phyloP scores from a whole-genome alignment of 2,329 filamentous ascomycete species.

The Ophiostoma sp. region DNA sequence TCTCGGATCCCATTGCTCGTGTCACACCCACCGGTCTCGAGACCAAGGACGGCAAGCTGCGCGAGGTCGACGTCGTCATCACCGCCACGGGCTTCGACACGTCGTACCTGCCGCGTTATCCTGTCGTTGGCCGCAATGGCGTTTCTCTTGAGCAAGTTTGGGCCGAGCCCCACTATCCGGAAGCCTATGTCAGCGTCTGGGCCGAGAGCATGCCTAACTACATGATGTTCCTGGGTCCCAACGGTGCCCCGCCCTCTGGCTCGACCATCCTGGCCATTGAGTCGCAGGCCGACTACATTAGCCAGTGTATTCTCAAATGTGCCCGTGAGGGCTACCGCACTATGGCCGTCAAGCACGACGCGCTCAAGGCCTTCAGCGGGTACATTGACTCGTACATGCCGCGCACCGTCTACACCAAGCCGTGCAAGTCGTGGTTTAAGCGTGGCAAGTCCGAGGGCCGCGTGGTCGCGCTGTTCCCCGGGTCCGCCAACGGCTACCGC shows the following conservation, averaged over 20 bases:
- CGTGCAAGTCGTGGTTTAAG: slow-evolving; percentile 25
- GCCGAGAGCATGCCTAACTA: slow-evolving; percentile 24
- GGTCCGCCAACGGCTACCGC: slow-evolving; percentile 17
- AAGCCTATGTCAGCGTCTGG: slow-evolving; percentile 19
- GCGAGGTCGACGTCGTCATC: slow-evolving; percentile 56
- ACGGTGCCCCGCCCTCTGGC: slow-evolving; percentile 22
- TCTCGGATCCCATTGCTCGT: slow-evolving; percentile 45
- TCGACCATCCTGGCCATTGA: slow-evolving; percentile 23
- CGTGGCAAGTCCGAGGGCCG: slow-evolving; percentile 6
- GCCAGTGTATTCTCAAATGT: slow-evolving; percentile 12
- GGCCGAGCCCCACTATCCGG: slow-evolving; percentile 16
- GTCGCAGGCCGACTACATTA: slow-evolving; percentile 21
- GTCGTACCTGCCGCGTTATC: slow-evolving; percentile 53
- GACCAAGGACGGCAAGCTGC: slow-evolving; percentile 47
- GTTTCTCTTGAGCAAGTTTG: slow-evolving; percentile 4
- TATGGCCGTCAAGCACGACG: slow-evolving; percentile 21
- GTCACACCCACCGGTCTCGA: slow-evolving; percentile 50
- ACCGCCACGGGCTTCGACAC: slow-evolving; percentile 59
- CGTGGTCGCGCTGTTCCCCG: slow-evolving; percentile 21
- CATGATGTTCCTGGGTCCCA: slow-evolving; percentile 22
- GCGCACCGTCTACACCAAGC: slow-evolving; percentile 16
- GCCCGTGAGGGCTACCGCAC: slow-evolving; percentile 18
- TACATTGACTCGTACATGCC: slow-evolving; percentile 25
- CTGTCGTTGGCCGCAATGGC: slow-evolving; percentile 43
- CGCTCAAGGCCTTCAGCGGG: neutral